Percentiles rank a stretch among this genome's conserved stretches.
These are phyloP conservation scores for Blastocystis sp. DNA, from an alignment of 352 stramenopile species.

Conservation along the genomic window DNA sequence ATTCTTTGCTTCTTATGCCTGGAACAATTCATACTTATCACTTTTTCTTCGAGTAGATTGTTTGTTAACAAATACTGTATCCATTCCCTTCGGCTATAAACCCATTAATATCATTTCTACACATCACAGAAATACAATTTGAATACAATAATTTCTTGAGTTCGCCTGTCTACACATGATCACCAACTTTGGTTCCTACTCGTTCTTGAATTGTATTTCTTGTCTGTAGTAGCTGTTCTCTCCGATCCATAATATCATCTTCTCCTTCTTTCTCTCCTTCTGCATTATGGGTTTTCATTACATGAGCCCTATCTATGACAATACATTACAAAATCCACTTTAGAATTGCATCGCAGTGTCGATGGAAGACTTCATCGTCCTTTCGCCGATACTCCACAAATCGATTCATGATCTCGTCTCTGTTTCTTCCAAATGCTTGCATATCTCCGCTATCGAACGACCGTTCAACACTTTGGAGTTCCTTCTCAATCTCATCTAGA, in stretches of 20 bases:
- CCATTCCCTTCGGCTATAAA: constrained; percentile 31
- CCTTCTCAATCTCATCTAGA: constrained; percentile 48
- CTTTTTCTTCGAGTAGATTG: background rate
- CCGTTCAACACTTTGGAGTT: constrained; percentile 30
- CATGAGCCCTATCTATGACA: constrained; percentile 10
- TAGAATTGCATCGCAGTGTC: constrained; percentile 44
- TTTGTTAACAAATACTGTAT: constrained; percentile 43
- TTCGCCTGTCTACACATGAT: constrained; percentile 35
- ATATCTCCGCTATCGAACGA: constrained; percentile 41
- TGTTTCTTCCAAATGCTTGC: constrained; percentile 48
- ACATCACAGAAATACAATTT: background rate
- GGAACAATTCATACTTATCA: background rate
- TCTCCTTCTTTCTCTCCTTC: constrained; percentile 35
- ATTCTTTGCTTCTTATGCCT: background rate
- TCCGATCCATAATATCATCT: constrained; percentile 7
- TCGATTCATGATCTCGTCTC: constrained; percentile 41
- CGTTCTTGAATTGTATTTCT: constrained; percentile 21
- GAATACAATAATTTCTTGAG: constrained; percentile 9
- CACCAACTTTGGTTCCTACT: background rate
- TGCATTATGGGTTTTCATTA: background rate
- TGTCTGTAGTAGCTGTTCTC: background rate
- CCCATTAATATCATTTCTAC: constrained; percentile 47
- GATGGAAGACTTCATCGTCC: constrained; percentile 50
- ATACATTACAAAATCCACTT: background rate
- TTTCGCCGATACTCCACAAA: constrained; percentile 10